These are phyloP conservation scores for Basidiobolus meristosporus DNA, from an alignment of 371 early-diverging fungal species.

Conservation along the genomic window DNA sequence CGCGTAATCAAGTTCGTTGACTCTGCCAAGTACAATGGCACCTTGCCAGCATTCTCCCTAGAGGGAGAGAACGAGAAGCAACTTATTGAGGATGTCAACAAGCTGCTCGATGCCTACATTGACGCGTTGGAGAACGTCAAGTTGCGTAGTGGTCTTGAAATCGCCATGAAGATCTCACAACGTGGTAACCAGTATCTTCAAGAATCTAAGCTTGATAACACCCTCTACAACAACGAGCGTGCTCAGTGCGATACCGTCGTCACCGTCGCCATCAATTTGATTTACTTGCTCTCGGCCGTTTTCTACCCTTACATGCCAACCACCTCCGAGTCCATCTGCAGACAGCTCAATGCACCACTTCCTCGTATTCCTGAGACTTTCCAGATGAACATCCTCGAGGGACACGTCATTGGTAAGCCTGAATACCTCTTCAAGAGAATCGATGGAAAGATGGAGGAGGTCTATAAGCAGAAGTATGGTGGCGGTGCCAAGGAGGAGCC, in stretches of 20 bases:
- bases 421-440: constrained; percentile 81
- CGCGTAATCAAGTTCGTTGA: constrained; percentile 89
- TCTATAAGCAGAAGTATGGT: constrained; percentile 48
- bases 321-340: constrained; percentile 52
- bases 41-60: constrained; percentile 39
- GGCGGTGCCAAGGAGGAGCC: constrained; percentile 16
- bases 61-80: constrained; percentile 27
- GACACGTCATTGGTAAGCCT: constrained; percentile 73
- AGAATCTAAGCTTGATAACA: constrained; percentile 75
- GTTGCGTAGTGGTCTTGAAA: constrained; percentile 62
- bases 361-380: constrained; percentile 59
- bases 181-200: constrained; percentile 94
- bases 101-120: constrained; percentile 51
- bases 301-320: constrained; percentile 91
- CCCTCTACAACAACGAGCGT: constrained; percentile 53
- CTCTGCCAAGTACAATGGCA: constrained; percentile 61
- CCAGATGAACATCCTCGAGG: constrained; percentile 43
- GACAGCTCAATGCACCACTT: constrained; percentile 61
- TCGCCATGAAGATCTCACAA: constrained; percentile 86
- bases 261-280: constrained; percentile 59
- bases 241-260: constrained; percentile 77
- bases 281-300: constrained; percentile 73
- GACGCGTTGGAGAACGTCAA: constrained; percentile 70
- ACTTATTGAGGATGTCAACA: constrained; percentile 71
- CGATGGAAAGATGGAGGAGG: constrained; percentile 58